phyloP scores from a whole-genome alignment of 2,329 filamentous ascomycete species.

The Stagonosporopsis chrysanthemi region DNA sequence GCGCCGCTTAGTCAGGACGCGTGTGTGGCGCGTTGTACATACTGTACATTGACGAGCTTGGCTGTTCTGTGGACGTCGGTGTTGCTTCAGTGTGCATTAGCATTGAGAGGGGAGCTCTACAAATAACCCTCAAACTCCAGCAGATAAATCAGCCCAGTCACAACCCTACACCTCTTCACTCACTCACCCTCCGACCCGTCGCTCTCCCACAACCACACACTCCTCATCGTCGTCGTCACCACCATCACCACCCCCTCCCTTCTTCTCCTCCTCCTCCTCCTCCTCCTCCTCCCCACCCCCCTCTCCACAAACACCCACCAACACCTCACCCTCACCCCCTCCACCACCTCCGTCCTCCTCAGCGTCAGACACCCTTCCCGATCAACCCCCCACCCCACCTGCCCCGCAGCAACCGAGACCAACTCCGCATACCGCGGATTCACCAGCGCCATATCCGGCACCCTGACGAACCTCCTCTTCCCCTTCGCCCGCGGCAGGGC shows the following conservation, averaged over 20 bases:
- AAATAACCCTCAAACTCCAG: too few relatives aligned
- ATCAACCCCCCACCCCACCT: slow-evolving; percentile 20
- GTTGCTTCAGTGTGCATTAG: too few relatives aligned
- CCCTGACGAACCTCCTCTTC: not conserved
- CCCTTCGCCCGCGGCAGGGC: not conserved
- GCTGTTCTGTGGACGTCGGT: too few relatives aligned
- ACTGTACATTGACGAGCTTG: too few relatives aligned
- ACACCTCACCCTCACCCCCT: not conserved
- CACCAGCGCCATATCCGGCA: not conserved
- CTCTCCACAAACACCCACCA: slow-evolving; percentile 8
- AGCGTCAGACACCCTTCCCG: slow-evolving; percentile 9
- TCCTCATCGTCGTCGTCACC: not conserved
- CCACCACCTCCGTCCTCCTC: not conserved
- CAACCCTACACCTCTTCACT: not conserved
- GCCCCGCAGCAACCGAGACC: slow-evolving; percentile 9
- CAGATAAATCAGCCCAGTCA: too few relatives aligned
- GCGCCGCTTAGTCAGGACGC: slow-evolving; percentile 14
- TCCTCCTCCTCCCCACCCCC: too few relatives aligned
- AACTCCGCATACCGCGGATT: not conserved
- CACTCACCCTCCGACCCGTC: not conserved
- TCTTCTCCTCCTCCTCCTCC: too few relatives aligned
- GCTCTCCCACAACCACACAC: not conserved
- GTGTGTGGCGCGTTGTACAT: too few relatives aligned
- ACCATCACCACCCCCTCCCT: not conserved
- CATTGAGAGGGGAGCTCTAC: too few relatives aligned